Evolutionary conservation across 2,329 filamentous ascomycete species (phyloP), one percentile per base, ranked within the genome.

Genomic region (Fusarium keratoplasticum): DNA sequence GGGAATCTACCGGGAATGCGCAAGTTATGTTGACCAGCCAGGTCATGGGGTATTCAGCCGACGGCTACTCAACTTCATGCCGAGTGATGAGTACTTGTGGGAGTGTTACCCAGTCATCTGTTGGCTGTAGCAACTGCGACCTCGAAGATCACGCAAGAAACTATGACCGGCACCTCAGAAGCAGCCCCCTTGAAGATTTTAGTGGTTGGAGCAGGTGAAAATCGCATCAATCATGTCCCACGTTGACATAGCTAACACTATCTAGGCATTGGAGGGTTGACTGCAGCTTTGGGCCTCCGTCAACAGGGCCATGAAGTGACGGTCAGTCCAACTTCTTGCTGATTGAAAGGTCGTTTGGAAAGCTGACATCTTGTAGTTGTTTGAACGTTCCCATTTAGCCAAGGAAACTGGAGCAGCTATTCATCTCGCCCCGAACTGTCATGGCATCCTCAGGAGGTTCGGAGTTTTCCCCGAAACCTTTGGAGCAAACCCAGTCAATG

Each of bases 341-440:
- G 20, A 4, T 20, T 6, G 11, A 8, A 33, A 11, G 13, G 16
- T 11, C 1, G 6, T 9, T 25, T 5, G 8, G 20, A 20, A 31
- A 25, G 2, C 7, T 36, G 9, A 57, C 31, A 40, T 2, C 1
- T 77, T 79, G 0, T 9, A 89, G 86, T 68, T 91, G 0, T 88
- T 85, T 59, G 89, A 92, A 72, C 86, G 89, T 76, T 90, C 89
- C 0, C 82, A 82, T 2, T 86, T 91, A 36, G 86, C 87, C 18
- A 86, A 83, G 60, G 90, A 92, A 78, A 81, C 85, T 1, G 90
- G 90, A 0, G 90, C 90, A 4, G 90, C 90, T 0, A 86, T 92
- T n/a, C 89, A 92, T 75, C 78, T 92, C 6, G 86, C 88, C 0
- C 89, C 91, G 1, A 93, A 93, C 74, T 83, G 86, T 3, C 90